phyloP scores from a whole-genome alignment of 225 moss, liverwort and hornwort species.

The Pleurozium schreberi region DNA sequence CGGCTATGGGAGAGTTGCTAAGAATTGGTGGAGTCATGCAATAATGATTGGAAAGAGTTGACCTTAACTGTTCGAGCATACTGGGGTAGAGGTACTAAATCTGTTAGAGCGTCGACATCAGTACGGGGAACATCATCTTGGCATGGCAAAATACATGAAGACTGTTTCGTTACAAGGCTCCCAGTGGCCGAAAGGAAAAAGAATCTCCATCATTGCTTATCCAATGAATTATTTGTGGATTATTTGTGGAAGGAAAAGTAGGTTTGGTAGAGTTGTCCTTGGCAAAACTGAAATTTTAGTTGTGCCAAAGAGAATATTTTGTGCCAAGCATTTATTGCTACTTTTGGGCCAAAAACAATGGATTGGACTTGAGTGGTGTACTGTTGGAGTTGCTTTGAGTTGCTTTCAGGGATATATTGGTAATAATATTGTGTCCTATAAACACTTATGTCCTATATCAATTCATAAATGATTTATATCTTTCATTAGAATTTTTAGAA shows the following conservation, averaged over 20 bases:
- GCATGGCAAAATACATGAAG: neutral
- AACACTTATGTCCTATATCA: fast-evolving
- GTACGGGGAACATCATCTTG: neutral
- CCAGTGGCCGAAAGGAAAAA: too few relatives aligned
- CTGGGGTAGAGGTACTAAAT: too few relatives aligned
- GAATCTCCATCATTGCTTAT: neutral
- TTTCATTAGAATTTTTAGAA: neutral
- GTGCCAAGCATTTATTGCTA: too few relatives aligned
- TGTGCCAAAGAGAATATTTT: neutral
- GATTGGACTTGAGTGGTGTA: neutral
- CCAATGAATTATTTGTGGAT: neutral
- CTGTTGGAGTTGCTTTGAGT: neutral
- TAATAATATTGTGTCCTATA: neutral
- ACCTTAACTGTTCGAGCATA: too few relatives aligned
- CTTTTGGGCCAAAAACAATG: neutral
- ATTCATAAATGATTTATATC: neutral
- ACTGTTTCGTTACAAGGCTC: too few relatives aligned
- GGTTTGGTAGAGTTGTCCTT: fast-evolving
- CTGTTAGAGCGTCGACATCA: neutral
- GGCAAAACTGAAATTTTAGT: neutral
- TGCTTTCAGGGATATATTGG: neutral
- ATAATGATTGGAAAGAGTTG: too few relatives aligned
- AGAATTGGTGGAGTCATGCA: too few relatives aligned
- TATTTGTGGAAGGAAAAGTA: neutral
- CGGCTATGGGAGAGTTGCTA: too few relatives aligned